A percentile compares a stretch with the other conserved stretches of the same genome.
Conservation (phyloP, 805 yeast species). For the Spathaspora passalidarum region DNA sequence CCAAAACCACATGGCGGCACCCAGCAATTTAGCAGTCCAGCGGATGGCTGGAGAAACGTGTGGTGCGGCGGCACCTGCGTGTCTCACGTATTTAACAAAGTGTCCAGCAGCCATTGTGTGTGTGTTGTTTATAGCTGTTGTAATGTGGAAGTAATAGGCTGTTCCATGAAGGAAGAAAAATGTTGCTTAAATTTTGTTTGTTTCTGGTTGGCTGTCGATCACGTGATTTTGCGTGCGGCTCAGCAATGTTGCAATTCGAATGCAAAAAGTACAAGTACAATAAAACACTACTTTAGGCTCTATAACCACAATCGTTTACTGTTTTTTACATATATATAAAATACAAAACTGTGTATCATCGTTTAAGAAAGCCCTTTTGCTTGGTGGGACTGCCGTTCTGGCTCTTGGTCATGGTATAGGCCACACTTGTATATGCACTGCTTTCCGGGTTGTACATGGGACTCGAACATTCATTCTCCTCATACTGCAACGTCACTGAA, state of each 20-base stretch:
- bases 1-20: slow-evolving; percentile 91
- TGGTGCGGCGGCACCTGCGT: slow-evolving; percentile 65
- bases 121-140: slow-evolving; percentile 22
- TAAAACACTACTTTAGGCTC: neutral
- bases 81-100: slow-evolving; percentile 42
- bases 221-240: slow-evolving; percentile 1
- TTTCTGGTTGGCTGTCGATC: slow-evolving; percentile 3
- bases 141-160: no score
- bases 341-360: slow-evolving; percentile 12
- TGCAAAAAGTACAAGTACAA: neutral
- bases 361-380: slow-evolving; percentile 30
- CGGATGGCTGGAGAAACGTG: slow-evolving; percentile 57
- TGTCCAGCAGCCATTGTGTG: slow-evolving; percentile 42
- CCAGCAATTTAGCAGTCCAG: slow-evolving; percentile 62
- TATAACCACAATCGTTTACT: no score
- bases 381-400: slow-evolving; percentile 18
- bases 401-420: slow-evolving; percentile 47
- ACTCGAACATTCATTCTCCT: slow-evolving; percentile 29
- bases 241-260: no score
- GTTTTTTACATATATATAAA: neutral
- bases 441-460: slow-evolving; percentile 40
- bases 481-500: slow-evolving; percentile 82
- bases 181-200: neutral
- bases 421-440: slow-evolving; percentile 49
- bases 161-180: neutral